phyloP scores from a whole-genome alignment of 495 filamentous ascomycete species.

The Pyrenula massariospora region DNA sequence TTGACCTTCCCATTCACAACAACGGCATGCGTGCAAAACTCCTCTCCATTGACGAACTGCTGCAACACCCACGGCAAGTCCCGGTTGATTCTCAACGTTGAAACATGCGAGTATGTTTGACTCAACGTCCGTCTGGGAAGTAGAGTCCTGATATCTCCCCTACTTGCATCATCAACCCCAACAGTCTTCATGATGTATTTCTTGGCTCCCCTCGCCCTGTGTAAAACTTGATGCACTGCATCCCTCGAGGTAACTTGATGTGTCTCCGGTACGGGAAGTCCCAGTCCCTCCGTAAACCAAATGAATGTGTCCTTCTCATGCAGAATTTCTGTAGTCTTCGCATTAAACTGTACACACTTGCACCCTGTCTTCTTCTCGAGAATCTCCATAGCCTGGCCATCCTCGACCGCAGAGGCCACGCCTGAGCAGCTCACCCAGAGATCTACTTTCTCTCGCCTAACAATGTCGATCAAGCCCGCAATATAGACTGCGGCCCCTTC shows the following conservation, averaged over 20 bases:
- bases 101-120: slow-evolving; percentile 42
- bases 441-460: slow-evolving; percentile 50
- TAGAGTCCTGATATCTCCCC: slow-evolving; percentile 30
- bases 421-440: slow-evolving; percentile 66
- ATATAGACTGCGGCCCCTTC: slow-evolving; percentile 26
- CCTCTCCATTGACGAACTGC: slow-evolving; percentile 48
- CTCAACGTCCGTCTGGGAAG: slow-evolving; percentile 41
- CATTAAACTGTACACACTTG: slow-evolving; percentile 45
- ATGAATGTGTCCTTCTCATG: slow-evolving; percentile 50
- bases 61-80: slow-evolving; percentile 56
- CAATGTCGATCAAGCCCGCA: slow-evolving; percentile 38
- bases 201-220: slow-evolving; percentile 23
- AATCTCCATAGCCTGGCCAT: slow-evolving; percentile 49
- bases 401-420: slow-evolving; percentile 44
- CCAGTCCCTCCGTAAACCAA: slow-evolving; percentile 31
- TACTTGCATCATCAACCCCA: slow-evolving; percentile 31
- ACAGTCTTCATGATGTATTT: slow-evolving; percentile 51
- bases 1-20: slow-evolving; percentile 47
- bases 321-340: slow-evolving; percentile 34
- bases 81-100: slow-evolving; percentile 39
- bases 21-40: slow-evolving; percentile 61
- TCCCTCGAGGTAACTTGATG: slow-evolving; percentile 44
- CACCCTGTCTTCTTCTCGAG: slow-evolving; percentile 48
- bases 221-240: slow-evolving; percentile 44
- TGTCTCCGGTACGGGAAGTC: slow-evolving; percentile 46